phyloP scores from a whole-genome alignment of 305 asterid species.

The Solanum hybrid region DNA sequence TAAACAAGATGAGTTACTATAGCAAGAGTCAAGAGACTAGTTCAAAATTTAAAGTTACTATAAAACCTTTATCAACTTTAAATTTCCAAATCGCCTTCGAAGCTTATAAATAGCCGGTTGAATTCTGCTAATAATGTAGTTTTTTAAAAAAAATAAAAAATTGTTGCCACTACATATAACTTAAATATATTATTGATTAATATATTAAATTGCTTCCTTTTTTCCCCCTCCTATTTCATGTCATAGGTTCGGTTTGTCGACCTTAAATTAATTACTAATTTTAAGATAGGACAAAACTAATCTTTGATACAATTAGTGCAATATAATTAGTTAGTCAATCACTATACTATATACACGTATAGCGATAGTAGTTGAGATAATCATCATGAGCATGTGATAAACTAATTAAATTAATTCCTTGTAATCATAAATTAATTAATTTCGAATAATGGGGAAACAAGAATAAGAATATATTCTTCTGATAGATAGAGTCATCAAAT shows the following conservation, averaged over 20 bases:
- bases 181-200: neutral
- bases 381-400: neutral
- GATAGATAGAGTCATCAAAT: neutral
- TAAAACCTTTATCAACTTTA: neutral
- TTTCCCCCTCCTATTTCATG: neutral
- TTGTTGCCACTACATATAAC: neutral
- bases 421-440: neutral
- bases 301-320: neutral
- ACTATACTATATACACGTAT: neutral
- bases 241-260: neutral
- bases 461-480: neutral
- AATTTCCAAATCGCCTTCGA: accelerated
- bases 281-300: neutral
- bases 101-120: neutral
- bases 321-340: neutral
- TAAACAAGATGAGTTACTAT: neutral
- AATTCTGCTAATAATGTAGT: neutral
- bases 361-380: neutral
- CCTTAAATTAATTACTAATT: neutral
- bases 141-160: neutral
- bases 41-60: neutral
- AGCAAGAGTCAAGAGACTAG: neutral
- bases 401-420: neutral
- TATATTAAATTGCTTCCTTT: neutral
- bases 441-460: neutral